phyloP scores from a whole-genome alignment of 768 basidiomycete species.

The Rhizopogon roseolus region DNA sequence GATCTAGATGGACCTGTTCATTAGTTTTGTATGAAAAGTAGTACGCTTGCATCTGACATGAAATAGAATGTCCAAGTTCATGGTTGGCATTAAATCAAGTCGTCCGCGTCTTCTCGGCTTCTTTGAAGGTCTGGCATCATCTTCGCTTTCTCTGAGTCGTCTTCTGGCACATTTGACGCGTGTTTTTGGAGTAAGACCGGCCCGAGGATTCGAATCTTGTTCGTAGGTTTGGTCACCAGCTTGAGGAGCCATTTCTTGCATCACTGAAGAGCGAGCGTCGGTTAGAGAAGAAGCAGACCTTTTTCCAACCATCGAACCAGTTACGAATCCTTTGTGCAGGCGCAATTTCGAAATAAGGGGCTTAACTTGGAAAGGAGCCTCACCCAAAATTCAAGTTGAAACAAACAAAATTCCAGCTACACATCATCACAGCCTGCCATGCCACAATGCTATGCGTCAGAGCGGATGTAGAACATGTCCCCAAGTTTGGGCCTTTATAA shows the following conservation, averaged over 20 bases:
- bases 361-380: too few species aligned
- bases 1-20: not conserved
- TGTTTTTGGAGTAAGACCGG: not conserved
- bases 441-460: too few species aligned
- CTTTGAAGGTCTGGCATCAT: not conserved
- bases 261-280: not conserved
- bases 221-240: not conserved
- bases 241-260: not conserved
- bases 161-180: not conserved
- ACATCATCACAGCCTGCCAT: too few species aligned
- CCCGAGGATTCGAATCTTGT: not conserved
- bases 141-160: not conserved
- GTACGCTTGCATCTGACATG: slow-evolving; percentile 1
- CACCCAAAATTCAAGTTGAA: too few species aligned
- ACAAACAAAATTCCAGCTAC: too few species aligned
- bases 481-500: too few species aligned
- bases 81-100: slow-evolving; percentile 26
- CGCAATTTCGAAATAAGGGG: too few species aligned
- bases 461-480: too few species aligned
- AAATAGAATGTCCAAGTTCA: slow-evolving; percentile 6
- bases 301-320: not conserved
- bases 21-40: not conserved
- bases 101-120: not conserved
- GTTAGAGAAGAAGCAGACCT: not conserved
- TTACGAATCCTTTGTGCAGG: not conserved